Base-by-base conservation (phyloP, 140 eudicot species). In the Stevia rebaudiana region DNA sequence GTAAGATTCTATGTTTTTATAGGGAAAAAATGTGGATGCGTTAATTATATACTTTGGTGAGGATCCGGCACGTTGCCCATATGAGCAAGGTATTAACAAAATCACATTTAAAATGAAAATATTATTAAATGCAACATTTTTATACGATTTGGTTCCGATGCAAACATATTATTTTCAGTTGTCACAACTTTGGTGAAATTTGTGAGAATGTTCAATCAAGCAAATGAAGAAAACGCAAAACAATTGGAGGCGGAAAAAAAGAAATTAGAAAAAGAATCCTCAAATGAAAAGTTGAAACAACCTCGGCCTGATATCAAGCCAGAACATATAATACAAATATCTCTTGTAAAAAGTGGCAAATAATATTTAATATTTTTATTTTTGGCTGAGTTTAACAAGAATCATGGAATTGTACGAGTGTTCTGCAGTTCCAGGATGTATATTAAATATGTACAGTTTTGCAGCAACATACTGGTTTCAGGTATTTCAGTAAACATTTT, bases 1-100 rank as follows among this genome's bases (percentile, higher is more conserved):
- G 28, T 51, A 61, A 39, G 42, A 47, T 31, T 40, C 58, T 46
- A 43, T 56, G 21, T 6, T 11, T 36, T 63, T 74, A 63, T 76
- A 90, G 97, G 97, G 95, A 69, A 83, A 87, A 68, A 90, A 82
- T 65, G 95, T 90, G 55, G 97, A 90, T 64, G 77, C 95, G 3
- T 69, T 90, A 80, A 90, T 87, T 70, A 72, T 90, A 41, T 90
- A 90, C 81, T 90, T 90, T 56, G 94, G 97, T 28, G 97, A 80
- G 81, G 97, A 90, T 76, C 97, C 97, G 53, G 33, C 94, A 30
- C 95, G 94, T 57, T 90, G 95, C 76, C 73, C 84, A 35, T 90
- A 79, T 72, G 97, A 90, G 77, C 95, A 90, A 84, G 97, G 97
- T 90, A 83, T 10, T 31, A 19, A 39, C 72, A 43, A 42, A 43